Conservation (phyloP, 768 basidiomycete species). For the Favolaschia claudopus region DNA sequence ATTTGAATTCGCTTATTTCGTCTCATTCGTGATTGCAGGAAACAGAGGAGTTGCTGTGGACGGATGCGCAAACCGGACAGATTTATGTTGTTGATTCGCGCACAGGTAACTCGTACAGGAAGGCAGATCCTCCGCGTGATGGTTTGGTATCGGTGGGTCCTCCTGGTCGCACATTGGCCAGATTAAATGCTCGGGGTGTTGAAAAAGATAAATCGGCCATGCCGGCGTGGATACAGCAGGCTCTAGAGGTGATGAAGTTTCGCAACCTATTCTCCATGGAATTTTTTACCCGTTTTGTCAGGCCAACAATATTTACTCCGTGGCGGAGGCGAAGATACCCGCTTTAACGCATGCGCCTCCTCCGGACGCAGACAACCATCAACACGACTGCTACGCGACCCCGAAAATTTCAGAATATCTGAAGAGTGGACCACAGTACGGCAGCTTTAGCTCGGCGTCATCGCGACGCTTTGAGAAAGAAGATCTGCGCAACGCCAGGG, state of each 20-base stretch:
- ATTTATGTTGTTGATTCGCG: constrained; percentile 67
- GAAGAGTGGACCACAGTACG: constrained; percentile 21
- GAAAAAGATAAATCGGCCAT: constrained; percentile 34
- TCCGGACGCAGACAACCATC: constrained; percentile 6
- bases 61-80: constrained; percentile 67
- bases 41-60: constrained; percentile 60
- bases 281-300: constrained; percentile 34
- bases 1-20: constrained; percentile 1
- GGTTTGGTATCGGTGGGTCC: constrained; percentile 34
- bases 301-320: constrained; percentile 65
- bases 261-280: constrained; percentile 10
- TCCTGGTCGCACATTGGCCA: constrained; percentile 25
- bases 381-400: constrained; percentile 11
- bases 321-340: constrained; percentile 57
- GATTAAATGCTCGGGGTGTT: constrained; percentile 24
- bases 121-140: constrained; percentile 27
- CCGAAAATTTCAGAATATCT: constrained; percentile 26
- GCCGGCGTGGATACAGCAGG: constrained; percentile 74
- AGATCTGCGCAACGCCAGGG: constrained; percentile 61
- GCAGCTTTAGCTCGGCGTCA: constrained; percentile 15
- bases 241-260: constrained; percentile 55
- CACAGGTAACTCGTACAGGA: constrained; percentile 71
- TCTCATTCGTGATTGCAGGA: constrained; percentile 29
- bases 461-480: constrained; percentile 55
- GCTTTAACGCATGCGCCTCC: constrained; percentile 14